Base-by-base conservation (phyloP, 192 early-diverging fungal genomes). In the Geranomyces variabilis region DNA sequence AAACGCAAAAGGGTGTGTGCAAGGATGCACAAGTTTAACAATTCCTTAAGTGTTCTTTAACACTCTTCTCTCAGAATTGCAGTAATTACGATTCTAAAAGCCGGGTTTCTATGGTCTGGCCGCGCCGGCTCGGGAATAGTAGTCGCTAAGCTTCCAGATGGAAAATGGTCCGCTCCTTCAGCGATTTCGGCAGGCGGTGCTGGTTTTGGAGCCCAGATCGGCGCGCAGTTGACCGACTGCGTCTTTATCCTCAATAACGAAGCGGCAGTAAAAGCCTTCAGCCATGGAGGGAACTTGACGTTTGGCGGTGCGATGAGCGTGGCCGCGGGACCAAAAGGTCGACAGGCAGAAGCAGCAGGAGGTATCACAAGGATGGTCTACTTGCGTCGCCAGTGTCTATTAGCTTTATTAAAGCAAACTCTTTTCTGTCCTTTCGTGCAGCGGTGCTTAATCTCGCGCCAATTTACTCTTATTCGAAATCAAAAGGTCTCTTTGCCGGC, bases 401-500 rank as follows among this genome's bases (percentile, higher is more conserved):
- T n/a, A n/a, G n/a, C n/a, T n/a, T n/a, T n/a, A n/a, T n/a, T n/a
- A n/a, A n/a, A n/a, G n/a, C n/a, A n/a, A n/a, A n/a, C n/a, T n/a
- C n/a, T n/a, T n/a, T n/a, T n/a, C n/a, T n/a, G 12, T 31, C 43
- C 31, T 29, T 41, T 43, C 49, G 0, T 17, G 17, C 59, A 61
- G 56, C 79, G 29, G 67, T 78, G 3, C 78, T 87, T 45, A 89
- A 92, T 44, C 73, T 93, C 19, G 92, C 96, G 3, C 92, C 96
- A 19, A 91, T 96, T 45, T 94, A 93, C 74, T 94, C 93, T 45
- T 98, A 98, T 77, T 90, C 91, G 70, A 94, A 96, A 70, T 86
- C 92, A 26, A 90, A 89, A 76, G 96, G 96, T 17, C 83, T 98
- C 66, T 97, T 96, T 86, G 95, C 92, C 22, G 96, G 96, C 29